Evolutionary conservation across 2,329 filamentous ascomycete species (phyloP).

Genomic region (Berkeleyomyces basicola): DNA sequence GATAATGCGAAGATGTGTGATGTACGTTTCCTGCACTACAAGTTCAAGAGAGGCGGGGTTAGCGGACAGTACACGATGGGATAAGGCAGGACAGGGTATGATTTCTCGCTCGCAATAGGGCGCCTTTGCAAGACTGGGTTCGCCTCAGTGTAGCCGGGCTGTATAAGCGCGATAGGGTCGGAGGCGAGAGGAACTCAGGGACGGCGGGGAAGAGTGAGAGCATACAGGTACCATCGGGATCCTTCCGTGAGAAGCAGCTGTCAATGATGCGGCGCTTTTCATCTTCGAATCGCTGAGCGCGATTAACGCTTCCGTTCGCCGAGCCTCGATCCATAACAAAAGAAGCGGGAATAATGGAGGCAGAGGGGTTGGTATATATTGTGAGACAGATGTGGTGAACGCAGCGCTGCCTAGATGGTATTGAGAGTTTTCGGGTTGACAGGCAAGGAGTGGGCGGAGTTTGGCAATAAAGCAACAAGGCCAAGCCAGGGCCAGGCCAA

Average conservation of each 20-base stretch:
- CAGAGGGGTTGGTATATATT: background rate
- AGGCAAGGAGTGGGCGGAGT: background rate
- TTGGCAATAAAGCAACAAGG: background rate
- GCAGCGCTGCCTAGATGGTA: background rate
- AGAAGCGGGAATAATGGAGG: background rate
- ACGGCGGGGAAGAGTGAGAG: constrained; percentile 16
- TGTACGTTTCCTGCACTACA: constrained; percentile 78
- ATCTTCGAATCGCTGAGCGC: constrained; percentile 83
- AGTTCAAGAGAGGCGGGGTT: constrained; percentile 1
- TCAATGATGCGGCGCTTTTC: constrained; percentile 91
- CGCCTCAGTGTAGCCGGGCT: background rate
- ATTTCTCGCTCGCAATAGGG: background rate
- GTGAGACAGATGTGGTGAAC: background rate
- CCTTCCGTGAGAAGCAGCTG: constrained; percentile 83
- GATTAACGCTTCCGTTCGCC: constrained; percentile 6
- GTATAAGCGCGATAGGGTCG: background rate
- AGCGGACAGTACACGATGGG: constrained; percentile 13
- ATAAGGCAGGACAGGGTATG: background rate
- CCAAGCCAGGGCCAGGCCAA: background rate
- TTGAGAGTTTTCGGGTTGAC: background rate
- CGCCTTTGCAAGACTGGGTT: background rate
- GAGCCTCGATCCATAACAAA: background rate
- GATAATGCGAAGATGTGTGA: constrained; percentile 83
- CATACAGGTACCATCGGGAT: constrained; percentile 71
- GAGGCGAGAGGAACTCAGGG: background rate